Conservation (phyloP, 495 filamentous ascomycete genomes). For the Penicillium goetzii region DNA sequence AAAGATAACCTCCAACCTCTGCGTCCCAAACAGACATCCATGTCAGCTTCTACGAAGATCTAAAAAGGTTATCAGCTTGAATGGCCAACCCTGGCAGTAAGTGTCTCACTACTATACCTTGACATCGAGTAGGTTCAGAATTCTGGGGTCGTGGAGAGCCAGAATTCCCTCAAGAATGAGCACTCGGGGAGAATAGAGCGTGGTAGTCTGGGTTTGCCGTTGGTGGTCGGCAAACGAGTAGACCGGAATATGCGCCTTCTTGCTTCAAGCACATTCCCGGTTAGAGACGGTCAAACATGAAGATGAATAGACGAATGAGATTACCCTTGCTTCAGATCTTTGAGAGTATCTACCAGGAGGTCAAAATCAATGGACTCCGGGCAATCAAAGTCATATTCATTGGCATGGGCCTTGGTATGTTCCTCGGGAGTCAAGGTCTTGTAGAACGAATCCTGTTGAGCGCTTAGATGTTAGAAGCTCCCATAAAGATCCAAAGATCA, state of each 20-base stretch:
- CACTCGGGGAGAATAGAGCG: conserved; percentile 95
- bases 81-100: neutral
- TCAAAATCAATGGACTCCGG: conserved; percentile 97
- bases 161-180: conserved; percentile 95
- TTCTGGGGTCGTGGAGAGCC: conserved; percentile 84
- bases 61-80: conserved; percentile 21
- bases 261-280: conserved; percentile 53
- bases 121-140: conserved; percentile 88
- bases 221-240: conserved; percentile 96
- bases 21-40: conserved; percentile 89
- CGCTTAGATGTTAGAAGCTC: conserved; percentile 29
- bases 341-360: conserved; percentile 74
- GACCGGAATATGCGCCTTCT: conserved; percentile 88
- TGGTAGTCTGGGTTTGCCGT: conserved; percentile 73
- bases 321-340: conserved; percentile 89
- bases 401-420: conserved; percentile 74
- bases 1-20: conserved; percentile 66
- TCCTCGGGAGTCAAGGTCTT: conserved; percentile 78
- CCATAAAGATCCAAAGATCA: neutral
- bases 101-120: conserved; percentile 57
- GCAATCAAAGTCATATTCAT: conserved; percentile 95
- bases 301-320: neutral
- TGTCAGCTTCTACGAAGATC: conserved; percentile 97
- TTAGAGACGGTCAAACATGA: conserved; percentile 18
- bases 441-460: conserved; percentile 87